Evolutionary conservation across 2,329 filamentous ascomycete genomes (phyloP).

Genomic region (Cladophialophora bantiana): DNA sequence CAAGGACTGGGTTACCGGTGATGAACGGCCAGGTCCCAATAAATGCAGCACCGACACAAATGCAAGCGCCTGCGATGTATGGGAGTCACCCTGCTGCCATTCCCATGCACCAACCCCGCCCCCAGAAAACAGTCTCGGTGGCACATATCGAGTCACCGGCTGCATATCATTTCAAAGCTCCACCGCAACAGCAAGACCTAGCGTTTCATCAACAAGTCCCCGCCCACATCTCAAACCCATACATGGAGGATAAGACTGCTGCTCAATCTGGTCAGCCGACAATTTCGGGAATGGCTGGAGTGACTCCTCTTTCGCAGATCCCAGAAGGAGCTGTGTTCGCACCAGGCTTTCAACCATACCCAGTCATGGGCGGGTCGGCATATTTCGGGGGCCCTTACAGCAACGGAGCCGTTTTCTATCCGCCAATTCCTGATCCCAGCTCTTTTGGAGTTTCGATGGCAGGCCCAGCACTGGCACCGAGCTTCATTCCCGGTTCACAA

Average conservation of each 20-base stretch:
- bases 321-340: slow-evolving; percentile 92
- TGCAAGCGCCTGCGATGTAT: slow-evolving; percentile 59
- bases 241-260: slow-evolving; percentile 41
- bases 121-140: slow-evolving; percentile 92
- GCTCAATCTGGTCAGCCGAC: slow-evolving; percentile 54
- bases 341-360: slow-evolving; percentile 82
- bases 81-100: slow-evolving; percentile 67
- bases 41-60: slow-evolving; percentile 52
- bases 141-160: slow-evolving; percentile 89
- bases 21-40: slow-evolving; percentile 27
- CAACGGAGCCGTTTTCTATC: slow-evolving; percentile 54
- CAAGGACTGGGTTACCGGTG: slow-evolving; percentile 21
- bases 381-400: slow-evolving; percentile 63
- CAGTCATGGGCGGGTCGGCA: slow-evolving; percentile 66
- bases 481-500: slow-evolving; percentile 40
- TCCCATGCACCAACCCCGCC: slow-evolving; percentile 91
- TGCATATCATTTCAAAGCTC: slow-evolving; percentile 64
- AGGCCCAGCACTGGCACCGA: slow-evolving; percentile 39
- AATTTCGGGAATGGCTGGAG: slow-evolving; percentile 73
- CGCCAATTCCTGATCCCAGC: slow-evolving; percentile 65
- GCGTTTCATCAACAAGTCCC: slow-evolving; percentile 97
- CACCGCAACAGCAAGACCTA: slow-evolving; percentile 74
- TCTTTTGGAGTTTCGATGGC: slow-evolving; percentile 47
- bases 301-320: slow-evolving; percentile 87
- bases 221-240: slow-evolving; percentile 68